Evolutionary conservation across 768 basidiomycete species (phyloP), one percentile per base, ranked within the genome.

Genomic region (Phlebiopsis flavidoalba): DNA sequence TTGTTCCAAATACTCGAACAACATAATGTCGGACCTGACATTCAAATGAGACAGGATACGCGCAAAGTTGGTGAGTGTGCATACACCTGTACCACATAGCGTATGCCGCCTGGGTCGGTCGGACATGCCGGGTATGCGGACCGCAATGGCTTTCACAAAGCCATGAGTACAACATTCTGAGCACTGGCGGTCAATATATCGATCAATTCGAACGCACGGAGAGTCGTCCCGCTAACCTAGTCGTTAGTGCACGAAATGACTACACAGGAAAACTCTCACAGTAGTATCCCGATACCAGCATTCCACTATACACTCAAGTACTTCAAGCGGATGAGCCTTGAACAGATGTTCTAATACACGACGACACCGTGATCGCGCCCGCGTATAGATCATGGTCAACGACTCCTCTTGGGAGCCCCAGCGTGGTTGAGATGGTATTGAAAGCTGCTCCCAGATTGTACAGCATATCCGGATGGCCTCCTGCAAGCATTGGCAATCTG

Each of bases 1-100:
- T 58, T 85, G 85, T 69, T 98, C 94, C 50, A 98, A 76, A 71
- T 98, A 98, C 33, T 80, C 83, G 78, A 93, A 94, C n/a, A 94
- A 68, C 15, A 80, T 79, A 3, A 75, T 73, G 61, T 94, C 92
- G 40, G 83, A 81, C 60, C 93, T 95, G 45, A 5, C 1, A 57
- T 19, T 8, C 4, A 36, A 21, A 4, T 35, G 5, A 5, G 33
- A 12, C 2, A 43, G 40, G 10, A 43, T 36, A 6, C 10, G 8
- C 50, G 24, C 33, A 7, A 26, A 26, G 24, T 37, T 1, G 6
- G 7, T 31, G 19, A n/a, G 15, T 12, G 45, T 46, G 8, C 58
- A 66, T 61, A 93, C 92, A 93, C 71, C n/a, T 5, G 60, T 87
- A 84, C 2, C 83, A 79, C 66, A 91, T 85, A 85, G 74, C 0